A percentile compares a stretch with the other conserved stretches of the same genome.
phyloP scores from a whole-genome alignment of 768 basidiomycete species.

The Russula compacta region DNA sequence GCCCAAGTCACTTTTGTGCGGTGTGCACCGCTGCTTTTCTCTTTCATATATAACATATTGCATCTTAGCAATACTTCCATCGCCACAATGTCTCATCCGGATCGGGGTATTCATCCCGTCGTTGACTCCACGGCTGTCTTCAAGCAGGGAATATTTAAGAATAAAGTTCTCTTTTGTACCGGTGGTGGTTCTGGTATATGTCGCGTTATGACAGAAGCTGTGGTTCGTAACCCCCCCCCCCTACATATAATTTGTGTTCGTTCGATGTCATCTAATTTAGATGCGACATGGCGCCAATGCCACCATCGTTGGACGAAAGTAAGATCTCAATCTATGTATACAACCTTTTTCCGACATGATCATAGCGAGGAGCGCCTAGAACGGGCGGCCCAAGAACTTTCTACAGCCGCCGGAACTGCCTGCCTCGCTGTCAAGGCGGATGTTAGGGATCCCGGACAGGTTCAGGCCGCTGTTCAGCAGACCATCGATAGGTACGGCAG shows the following conservation, averaged over 20 bases:
- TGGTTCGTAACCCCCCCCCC: conserved; percentile 40
- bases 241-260: not conserved
- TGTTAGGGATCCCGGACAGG: conserved; percentile 65
- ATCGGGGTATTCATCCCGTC: conserved; percentile 35
- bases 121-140: conserved; percentile 56
- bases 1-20: too few relatives aligned
- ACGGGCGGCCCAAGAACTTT: conserved; percentile 61
- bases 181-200: conserved; percentile 93
- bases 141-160: conserved; percentile 74
- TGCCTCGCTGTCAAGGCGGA: conserved; percentile 76
- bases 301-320: conserved; percentile 84
- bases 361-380: conserved; percentile 62
- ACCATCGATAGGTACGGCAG: conserved; percentile 70
- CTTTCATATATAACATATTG: too few relatives aligned
- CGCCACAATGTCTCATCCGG: conserved; percentile 32
- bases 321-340: conserved; percentile 24
- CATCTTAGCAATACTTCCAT: too few relatives aligned
- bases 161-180: conserved; percentile 86
- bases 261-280: conserved; percentile 28
- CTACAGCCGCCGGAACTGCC: conserved; percentile 52
- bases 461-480: conserved; percentile 67
- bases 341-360: not conserved
- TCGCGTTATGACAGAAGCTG: conserved; percentile 73
- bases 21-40: too few relatives aligned
- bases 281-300: conserved; percentile 80